These are phyloP conservation scores for Fusarium subtropicale DNA, from an alignment of 2,329 filamentous ascomycete genomes.

Conservation along the genomic window DNA sequence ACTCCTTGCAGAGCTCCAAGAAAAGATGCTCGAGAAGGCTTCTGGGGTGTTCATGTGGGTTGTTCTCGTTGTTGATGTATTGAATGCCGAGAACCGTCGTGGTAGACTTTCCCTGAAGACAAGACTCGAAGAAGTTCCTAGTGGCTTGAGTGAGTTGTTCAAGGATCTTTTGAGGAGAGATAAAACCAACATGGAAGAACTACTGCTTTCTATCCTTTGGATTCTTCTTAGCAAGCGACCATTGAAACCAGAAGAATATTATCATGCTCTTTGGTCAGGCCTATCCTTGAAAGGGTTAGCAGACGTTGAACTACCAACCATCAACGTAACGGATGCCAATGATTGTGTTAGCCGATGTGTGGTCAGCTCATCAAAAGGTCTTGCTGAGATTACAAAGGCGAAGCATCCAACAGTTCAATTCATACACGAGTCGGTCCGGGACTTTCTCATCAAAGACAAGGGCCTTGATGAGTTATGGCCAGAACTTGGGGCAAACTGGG, in stretches of 20 bases:
- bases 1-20: background rate
- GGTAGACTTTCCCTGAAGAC: slow-evolving; percentile 46
- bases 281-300: fast-evolving
- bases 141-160: slow-evolving; percentile 61
- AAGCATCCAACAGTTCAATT: slow-evolving; percentile 58
- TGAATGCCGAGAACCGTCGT: slow-evolving; percentile 51
- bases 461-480: slow-evolving; percentile 45
- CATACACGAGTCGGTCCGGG: slow-evolving; percentile 64
- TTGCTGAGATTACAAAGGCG: slow-evolving; percentile 57
- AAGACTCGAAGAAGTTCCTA: slow-evolving; percentile 52
- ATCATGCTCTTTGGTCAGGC: slow-evolving; percentile 44
- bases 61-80: slow-evolving; percentile 54
- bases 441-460: slow-evolving; percentile 57
- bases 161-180: slow-evolving; percentile 63
- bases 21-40: slow-evolving; percentile 52
- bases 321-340: background rate
- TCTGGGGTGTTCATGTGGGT: slow-evolving; percentile 60
- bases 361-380: slow-evolving; percentile 60
- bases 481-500: background rate
- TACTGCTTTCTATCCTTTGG: slow-evolving; percentile 63
- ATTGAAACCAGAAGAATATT: slow-evolving; percentile 58
- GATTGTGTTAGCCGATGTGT: slow-evolving; percentile 49
- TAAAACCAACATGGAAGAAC: slow-evolving; percentile 51
- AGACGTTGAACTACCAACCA: slow-evolving; percentile 23
- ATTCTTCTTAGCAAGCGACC: slow-evolving; percentile 62